Evolutionary conservation across 805 yeast species (phyloP).

Genomic region (Suhomyces sp.): DNA sequence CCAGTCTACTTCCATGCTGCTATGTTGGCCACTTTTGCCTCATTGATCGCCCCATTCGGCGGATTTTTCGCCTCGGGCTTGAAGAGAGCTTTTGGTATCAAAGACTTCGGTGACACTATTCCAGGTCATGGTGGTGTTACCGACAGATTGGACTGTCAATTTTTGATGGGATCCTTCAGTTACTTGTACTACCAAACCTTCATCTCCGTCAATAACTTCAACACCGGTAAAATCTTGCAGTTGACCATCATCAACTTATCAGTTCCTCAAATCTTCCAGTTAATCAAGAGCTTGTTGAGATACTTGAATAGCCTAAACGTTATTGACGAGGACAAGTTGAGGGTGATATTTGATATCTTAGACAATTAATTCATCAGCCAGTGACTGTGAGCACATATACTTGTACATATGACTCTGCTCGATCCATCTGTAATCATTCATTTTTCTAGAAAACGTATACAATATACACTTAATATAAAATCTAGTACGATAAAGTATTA

Average conservation of each 20-base stretch:
- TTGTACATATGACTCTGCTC: background rate
- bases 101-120: slow-evolving; percentile 96
- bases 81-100: slow-evolving; percentile 92
- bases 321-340: slow-evolving; percentile 27
- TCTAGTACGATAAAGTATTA: background rate
- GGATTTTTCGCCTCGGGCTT: slow-evolving; percentile 98
- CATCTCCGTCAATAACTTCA: slow-evolving; percentile 66
- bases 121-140: slow-evolving; percentile 99
- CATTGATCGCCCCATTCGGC: slow-evolving; percentile 96
- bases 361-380: slow-evolving; percentile 11
- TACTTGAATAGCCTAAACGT: slow-evolving; percentile 43
- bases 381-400: background rate
- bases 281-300: slow-evolving; percentile 56
- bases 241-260: slow-evolving; percentile 68
- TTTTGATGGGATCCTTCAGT: slow-evolving; percentile 93
- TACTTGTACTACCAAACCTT: slow-evolving; percentile 92
- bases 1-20: slow-evolving; percentile 91
- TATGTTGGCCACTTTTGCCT: slow-evolving; percentile 88
- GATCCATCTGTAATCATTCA: background rate
- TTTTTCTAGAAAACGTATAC: background rate
- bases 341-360: slow-evolving; percentile 29
- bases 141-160: slow-evolving; percentile 97
- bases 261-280: slow-evolving; percentile 59
- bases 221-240: slow-evolving; percentile 74
- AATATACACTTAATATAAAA: background rate